Evolutionary conservation across 345 rosid genomes (phyloP).

Genomic region (Geranium rotundifolium): DNA sequence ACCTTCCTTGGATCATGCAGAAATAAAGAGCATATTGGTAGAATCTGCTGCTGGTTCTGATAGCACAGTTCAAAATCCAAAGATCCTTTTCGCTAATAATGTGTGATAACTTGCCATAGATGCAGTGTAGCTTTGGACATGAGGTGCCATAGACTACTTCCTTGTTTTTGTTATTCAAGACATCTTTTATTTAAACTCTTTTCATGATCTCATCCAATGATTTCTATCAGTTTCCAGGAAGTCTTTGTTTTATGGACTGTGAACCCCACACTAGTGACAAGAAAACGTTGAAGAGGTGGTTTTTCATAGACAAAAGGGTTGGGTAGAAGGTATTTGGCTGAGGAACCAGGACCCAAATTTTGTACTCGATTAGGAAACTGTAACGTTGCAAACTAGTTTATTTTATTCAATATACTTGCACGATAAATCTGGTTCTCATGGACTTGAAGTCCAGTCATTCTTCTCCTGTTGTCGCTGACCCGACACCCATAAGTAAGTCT

Average conservation of each 20-base stretch:
- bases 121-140: conserved; percentile 37
- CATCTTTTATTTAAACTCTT: neutral
- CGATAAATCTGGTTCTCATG: conserved; percentile 25
- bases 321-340: conserved; percentile 22
- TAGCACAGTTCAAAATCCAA: neutral
- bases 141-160: conserved; percentile 32
- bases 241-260: conserved; percentile 49
- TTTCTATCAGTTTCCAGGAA: conserved; percentile 31
- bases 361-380: conserved; percentile 5
- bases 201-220: conserved; percentile 4
- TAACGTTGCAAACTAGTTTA: neutral
- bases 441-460: conserved; percentile 47
- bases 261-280: conserved; percentile 47
- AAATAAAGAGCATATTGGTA: neutral
- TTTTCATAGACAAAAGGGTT: conserved; percentile 64
- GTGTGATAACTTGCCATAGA: conserved; percentile 21
- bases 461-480: conserved; percentile 58
- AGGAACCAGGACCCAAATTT: conserved; percentile 3
- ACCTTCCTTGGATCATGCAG: neutral
- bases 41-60: neutral
- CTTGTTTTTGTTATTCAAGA: neutral
- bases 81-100: conserved; percentile 12
- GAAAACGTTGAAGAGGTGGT: conserved; percentile 81
- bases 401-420: neutral
- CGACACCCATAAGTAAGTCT: conserved; percentile 44